These are phyloP conservation scores for Cercospora berteroae DNA, from an alignment of 2,329 filamentous ascomycete species.

Conservation along the genomic window DNA sequence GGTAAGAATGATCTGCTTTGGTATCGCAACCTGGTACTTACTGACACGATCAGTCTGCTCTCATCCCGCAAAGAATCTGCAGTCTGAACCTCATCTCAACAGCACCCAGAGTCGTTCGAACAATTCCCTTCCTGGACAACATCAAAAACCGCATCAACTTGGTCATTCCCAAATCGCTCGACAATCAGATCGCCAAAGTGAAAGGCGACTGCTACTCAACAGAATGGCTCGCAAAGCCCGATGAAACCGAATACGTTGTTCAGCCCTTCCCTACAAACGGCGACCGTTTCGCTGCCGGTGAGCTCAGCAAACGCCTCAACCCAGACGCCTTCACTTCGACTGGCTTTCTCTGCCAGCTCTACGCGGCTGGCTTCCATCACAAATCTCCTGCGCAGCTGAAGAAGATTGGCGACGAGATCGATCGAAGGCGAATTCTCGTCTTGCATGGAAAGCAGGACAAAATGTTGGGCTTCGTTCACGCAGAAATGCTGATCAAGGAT, in stretches of 20 bases:
- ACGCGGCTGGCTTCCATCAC: constrained; percentile 76
- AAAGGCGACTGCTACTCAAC: constrained; percentile 65
- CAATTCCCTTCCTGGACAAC: constrained; percentile 59
- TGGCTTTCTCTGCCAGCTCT: constrained; percentile 73
- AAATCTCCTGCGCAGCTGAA: constrained; percentile 67
- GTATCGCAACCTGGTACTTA: background rate
- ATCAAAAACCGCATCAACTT: constrained; percentile 57
- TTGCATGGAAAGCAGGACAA: constrained; percentile 72
- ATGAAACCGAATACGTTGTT: constrained; percentile 49
- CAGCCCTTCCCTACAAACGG: constrained; percentile 69
- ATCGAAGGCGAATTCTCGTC: constrained; percentile 70
- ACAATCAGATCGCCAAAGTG: constrained; percentile 63
- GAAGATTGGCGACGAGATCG: constrained; percentile 65
- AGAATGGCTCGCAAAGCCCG: constrained; percentile 61
- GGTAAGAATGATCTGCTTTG: no score
- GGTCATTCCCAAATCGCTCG: constrained; percentile 67
- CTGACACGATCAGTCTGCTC: constrained; percentile 29
- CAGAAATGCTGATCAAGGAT: constrained; percentile 63
- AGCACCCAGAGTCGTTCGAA: constrained; percentile 49
- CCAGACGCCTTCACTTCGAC: constrained; percentile 59
- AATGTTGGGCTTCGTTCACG: constrained; percentile 76
- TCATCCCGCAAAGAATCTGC: constrained; percentile 50
- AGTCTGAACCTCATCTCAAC: constrained; percentile 53
- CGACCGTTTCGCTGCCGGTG: constrained; percentile 77
- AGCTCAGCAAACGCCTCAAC: constrained; percentile 68